Conservation (phyloP, 2,329 filamentous ascomycete species). For the Blumeriella jaapii region DNA sequence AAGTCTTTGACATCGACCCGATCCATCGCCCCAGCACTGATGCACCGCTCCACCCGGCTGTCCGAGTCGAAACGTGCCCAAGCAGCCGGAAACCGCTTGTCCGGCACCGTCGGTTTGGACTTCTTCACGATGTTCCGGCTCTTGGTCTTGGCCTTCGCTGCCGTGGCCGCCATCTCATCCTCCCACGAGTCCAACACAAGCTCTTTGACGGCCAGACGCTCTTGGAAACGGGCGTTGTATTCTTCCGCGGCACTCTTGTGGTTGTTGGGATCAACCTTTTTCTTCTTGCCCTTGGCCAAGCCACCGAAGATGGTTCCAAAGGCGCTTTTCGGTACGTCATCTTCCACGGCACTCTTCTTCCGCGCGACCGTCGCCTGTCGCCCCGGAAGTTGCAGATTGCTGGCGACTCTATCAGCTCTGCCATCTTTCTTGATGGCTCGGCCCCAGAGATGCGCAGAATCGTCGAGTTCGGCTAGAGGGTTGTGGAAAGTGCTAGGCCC, state of each 20-base stretch:
- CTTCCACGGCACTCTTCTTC: slow-evolving; percentile 8
- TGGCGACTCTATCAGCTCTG: slow-evolving; percentile 3
- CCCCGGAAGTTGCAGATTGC: slow-evolving; percentile 4
- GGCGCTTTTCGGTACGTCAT: slow-evolving; percentile 9
- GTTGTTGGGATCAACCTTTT: slow-evolving; percentile 5
- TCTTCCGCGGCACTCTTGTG: slow-evolving; percentile 11
- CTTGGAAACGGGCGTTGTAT: slow-evolving; percentile 13
- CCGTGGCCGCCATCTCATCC: slow-evolving; percentile 17
- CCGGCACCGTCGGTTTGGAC: slow-evolving; percentile 11
- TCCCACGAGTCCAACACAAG: slow-evolving; percentile 20
- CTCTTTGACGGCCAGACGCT: slow-evolving; percentile 15
- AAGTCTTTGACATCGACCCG: slow-evolving; percentile 18
- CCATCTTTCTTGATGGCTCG: slow-evolving; percentile 7
- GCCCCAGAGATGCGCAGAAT: slow-evolving; percentile 8
- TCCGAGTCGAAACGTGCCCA: slow-evolving; percentile 25
- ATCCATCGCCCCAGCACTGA: slow-evolving; percentile 12
- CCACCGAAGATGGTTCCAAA: slow-evolving; percentile 4
- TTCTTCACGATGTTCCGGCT: slow-evolving; percentile 18
- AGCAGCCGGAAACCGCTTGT: slow-evolving; percentile 18
- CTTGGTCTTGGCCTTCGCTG: slow-evolving; percentile 16
- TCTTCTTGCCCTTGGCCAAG: slow-evolving; percentile 10
- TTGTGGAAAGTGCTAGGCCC: background rate
- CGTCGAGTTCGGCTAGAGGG: slow-evolving; percentile 5
- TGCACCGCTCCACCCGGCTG: slow-evolving; percentile 16
- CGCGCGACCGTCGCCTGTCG: slow-evolving; percentile 1